Conservation (phyloP, 192 early-diverging fungal species). For the Funneliformis mosseae region DNA sequence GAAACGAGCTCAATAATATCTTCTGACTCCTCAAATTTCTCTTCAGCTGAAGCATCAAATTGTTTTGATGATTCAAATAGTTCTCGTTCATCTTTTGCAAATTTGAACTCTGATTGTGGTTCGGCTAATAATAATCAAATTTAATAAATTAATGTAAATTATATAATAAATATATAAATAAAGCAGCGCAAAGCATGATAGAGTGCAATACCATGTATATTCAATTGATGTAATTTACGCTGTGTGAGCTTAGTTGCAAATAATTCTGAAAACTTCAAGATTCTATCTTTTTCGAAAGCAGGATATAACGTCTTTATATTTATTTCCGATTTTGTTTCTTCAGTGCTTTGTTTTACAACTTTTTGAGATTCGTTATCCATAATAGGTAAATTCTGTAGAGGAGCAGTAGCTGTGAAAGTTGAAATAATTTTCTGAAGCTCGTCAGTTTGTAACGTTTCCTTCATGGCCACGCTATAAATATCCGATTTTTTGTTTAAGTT, state of each 20-base stretch:
- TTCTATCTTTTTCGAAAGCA: constrained; percentile 60
- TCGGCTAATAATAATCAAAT: constrained; percentile 34
- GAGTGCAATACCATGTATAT: constrained; percentile 41
- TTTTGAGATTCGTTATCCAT: constrained; percentile 36
- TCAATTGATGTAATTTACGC: constrained; percentile 38
- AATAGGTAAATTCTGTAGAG: constrained; percentile 29
- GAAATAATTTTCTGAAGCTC: not conserved
- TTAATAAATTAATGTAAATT: constrained; percentile 3
- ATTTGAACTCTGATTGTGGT: constrained; percentile 37
- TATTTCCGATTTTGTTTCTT: constrained; percentile 23
- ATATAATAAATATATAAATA: not conserved
- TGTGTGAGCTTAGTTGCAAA: constrained; percentile 54
- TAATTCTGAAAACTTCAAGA: constrained; percentile 65
- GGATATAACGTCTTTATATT: constrained; percentile 60
- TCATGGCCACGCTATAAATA: too few relatives aligned
- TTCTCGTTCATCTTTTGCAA: constrained; percentile 37
- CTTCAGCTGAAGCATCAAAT: not conserved
- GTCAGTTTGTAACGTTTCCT: not conserved
- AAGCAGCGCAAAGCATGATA: not conserved
- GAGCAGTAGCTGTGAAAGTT: constrained; percentile 29
- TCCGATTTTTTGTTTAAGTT: too few relatives aligned
- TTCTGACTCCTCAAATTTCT: not conserved
- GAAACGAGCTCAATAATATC: not conserved
- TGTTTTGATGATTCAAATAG: constrained; percentile 31
- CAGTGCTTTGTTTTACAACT: not conserved